Percentiles rank a stretch among this genome's conserved stretches.
Evolutionary conservation across 495 filamentous ascomycete genomes (phyloP).

Genomic region (Amniculicola lignicola): DNA sequence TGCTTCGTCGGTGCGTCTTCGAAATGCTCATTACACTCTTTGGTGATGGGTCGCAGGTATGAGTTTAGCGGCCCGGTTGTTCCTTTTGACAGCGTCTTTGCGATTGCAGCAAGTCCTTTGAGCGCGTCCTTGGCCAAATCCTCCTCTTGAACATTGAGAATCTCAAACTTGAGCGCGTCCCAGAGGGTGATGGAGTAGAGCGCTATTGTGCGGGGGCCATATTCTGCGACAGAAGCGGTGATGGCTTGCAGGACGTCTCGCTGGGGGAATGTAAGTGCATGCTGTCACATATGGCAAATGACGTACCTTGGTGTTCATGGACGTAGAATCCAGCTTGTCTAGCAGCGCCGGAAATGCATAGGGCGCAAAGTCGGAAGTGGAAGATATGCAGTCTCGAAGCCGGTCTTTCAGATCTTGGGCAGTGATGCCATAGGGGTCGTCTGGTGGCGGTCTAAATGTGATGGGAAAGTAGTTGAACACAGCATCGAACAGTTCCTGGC

Average conservation of each 20-base stretch:
- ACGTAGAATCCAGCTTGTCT: constrained; percentile 74
- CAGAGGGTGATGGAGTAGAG: constrained; percentile 67
- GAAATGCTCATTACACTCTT: constrained; percentile 69
- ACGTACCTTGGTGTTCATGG: constrained; percentile 66
- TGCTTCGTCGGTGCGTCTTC: constrained; percentile 76
- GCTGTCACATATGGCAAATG: neutral
- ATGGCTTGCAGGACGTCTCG: constrained; percentile 69
- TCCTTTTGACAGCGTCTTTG: constrained; percentile 55
- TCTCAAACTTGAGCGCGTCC: constrained; percentile 73
- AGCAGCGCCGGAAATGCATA: constrained; percentile 67
- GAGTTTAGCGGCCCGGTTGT: constrained; percentile 54
- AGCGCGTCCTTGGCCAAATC: constrained; percentile 64
- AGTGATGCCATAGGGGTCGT: constrained; percentile 72
- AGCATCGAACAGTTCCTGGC: constrained; percentile 57
- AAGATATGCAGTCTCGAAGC: constrained; percentile 68
- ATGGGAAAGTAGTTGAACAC: constrained; percentile 80
- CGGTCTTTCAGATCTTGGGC: constrained; percentile 69
- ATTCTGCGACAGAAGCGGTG: constrained; percentile 58
- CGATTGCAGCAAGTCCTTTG: constrained; percentile 53
- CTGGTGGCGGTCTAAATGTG: constrained; percentile 70
- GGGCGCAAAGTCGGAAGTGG: constrained; percentile 63
- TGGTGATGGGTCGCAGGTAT: constrained; percentile 61
- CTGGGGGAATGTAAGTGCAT: constrained; percentile 46
- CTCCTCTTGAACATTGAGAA: constrained; percentile 72
- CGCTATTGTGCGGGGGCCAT: constrained; percentile 61